Evolutionary conservation across 768 basidiomycete genomes (phyloP).

Genomic region (Nidula microcarpa): DNA sequence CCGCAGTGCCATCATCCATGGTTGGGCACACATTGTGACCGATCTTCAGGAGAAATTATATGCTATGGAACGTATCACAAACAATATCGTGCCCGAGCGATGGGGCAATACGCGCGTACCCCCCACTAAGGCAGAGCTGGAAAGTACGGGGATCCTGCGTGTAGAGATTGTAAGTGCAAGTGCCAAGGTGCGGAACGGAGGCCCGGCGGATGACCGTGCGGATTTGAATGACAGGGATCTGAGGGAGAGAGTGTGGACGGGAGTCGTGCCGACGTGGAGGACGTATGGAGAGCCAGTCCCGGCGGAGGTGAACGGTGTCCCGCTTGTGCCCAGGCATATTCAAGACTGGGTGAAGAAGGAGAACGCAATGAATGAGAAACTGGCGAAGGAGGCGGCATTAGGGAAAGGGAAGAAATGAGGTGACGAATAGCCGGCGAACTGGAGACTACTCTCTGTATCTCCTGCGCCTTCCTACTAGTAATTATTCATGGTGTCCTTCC

Average conservation of each 20-base stretch:
- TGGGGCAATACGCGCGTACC: slow-evolving; percentile 22
- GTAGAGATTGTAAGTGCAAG: slow-evolving; percentile 23
- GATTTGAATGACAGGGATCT: slow-evolving; percentile 15
- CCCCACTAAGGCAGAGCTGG: slow-evolving; percentile 17
- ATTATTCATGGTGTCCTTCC: no score
- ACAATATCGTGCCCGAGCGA: slow-evolving; percentile 14
- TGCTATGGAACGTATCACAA: slow-evolving; percentile 17
- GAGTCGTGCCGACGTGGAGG: slow-evolving; percentile 13
- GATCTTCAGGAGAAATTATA: slow-evolving; percentile 18
- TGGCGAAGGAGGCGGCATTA: background rate
- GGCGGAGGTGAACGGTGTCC: background rate
- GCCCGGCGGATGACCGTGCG: slow-evolving; percentile 14
- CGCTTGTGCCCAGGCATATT: background rate
- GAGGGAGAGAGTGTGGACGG: slow-evolving; percentile 17
- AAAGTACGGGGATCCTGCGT: slow-evolving; percentile 16
- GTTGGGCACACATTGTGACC: slow-evolving; percentile 13
- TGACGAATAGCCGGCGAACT: no score
- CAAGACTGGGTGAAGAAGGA: background rate
- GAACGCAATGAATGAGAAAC: background rate
- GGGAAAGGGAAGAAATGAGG: no score
- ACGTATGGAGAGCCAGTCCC: slow-evolving; percentile 14
- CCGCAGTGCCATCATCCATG: slow-evolving; percentile 21
- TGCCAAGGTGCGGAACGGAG: slow-evolving; percentile 17
- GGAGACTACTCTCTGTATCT: no score
- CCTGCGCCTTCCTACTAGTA: no score